These are phyloP conservation scores for Sisymbrium altissimum DNA, from an alignment of 345 rosid genomes.

Conservation along the genomic window DNA sequence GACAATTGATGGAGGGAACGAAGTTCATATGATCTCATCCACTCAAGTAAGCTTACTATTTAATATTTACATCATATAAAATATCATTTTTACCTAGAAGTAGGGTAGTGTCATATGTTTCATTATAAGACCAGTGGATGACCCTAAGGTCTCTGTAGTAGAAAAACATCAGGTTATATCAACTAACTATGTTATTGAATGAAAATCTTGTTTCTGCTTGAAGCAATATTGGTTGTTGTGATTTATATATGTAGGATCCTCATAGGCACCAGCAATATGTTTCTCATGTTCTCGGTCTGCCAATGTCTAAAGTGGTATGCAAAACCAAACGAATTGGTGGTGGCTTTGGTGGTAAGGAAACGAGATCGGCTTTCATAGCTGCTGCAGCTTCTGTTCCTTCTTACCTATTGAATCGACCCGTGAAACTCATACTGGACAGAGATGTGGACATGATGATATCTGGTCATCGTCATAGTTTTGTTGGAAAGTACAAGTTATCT, in stretches of 20 bases:
- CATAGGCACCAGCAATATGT: conserved; percentile 92
- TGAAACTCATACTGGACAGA: conserved; percentile 83
- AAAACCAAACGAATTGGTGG: conserved; percentile 92
- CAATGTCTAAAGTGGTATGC: conserved; percentile 92
- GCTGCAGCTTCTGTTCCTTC: conserved; percentile 89
- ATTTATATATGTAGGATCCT: conserved; percentile 67
- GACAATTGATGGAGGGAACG: conserved; percentile 83
- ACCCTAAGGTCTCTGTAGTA: neutral
- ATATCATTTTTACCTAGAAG: neutral
- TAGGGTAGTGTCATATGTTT: too few relatives aligned
- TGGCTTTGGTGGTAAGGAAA: conserved; percentile 99
- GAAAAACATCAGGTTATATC: neutral
- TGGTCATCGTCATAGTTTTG: conserved; percentile 94
- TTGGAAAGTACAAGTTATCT: conserved; percentile 88
- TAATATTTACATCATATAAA: neutral
- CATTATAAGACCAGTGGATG: neutral
- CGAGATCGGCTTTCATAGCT: conserved; percentile 75
- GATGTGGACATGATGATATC: conserved; percentile 89
- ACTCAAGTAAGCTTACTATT: conserved; percentile 66
- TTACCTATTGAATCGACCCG: conserved; percentile 73
- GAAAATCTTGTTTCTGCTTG: neutral
- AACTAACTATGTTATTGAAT: neutral
- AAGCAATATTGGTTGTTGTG: conserved; percentile 2
- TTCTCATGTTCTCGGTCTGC: conserved; percentile 85
- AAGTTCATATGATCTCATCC: conserved; percentile 92